Evolutionary conservation across 176 grass and related monocot genomes (phyloP).

Genomic region (Zoysia japonica): DNA sequence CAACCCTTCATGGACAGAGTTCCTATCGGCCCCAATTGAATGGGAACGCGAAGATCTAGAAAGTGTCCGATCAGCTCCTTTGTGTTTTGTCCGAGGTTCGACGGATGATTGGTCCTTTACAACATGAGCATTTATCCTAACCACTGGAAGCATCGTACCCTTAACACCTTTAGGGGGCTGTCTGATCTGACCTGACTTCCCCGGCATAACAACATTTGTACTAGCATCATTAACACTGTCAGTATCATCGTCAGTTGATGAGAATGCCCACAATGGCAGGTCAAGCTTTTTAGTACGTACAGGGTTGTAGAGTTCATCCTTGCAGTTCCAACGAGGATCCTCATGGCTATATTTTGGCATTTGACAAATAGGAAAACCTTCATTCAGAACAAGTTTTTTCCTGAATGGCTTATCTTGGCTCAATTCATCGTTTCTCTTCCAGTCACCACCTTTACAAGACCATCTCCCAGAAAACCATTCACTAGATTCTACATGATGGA

Average conservation of each 20-base stretch:
- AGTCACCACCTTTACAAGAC: slow-evolving; percentile 95
- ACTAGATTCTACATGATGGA: slow-evolving; percentile 47
- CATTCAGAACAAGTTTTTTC: slow-evolving; percentile 84
- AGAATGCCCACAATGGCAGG: slow-evolving; percentile 79
- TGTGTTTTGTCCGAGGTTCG: slow-evolving; percentile 60
- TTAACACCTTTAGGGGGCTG: slow-evolving; percentile 68
- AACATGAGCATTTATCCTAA: slow-evolving; percentile 89
- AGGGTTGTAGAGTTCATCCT: slow-evolving; percentile 71
- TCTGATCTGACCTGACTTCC: slow-evolving; percentile 51
- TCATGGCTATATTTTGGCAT: slow-evolving; percentile 67
- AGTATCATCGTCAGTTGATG: slow-evolving; percentile 68
- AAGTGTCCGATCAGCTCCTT: slow-evolving; percentile 55
- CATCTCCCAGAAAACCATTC: slow-evolving; percentile 84
- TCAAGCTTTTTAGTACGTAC: slow-evolving; percentile 68
- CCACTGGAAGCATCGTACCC: slow-evolving; percentile 71
- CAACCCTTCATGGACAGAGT: slow-evolving; percentile 64
- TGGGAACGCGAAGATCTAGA: slow-evolving; percentile 73
- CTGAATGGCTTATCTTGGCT: slow-evolving; percentile 66
- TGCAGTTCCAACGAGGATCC: slow-evolving; percentile 73
- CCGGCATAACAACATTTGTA: slow-evolving; percentile 54
- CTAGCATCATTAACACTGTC: slow-evolving; percentile 56
- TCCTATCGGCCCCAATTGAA: slow-evolving; percentile 66
- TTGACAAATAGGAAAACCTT: slow-evolving; percentile 81
- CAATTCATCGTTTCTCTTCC: slow-evolving; percentile 87
- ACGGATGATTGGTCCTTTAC: slow-evolving; percentile 62